These are phyloP conservation scores for Lentinula sp. DNA, from an alignment of 768 basidiomycete genomes.

Conservation along the genomic window DNA sequence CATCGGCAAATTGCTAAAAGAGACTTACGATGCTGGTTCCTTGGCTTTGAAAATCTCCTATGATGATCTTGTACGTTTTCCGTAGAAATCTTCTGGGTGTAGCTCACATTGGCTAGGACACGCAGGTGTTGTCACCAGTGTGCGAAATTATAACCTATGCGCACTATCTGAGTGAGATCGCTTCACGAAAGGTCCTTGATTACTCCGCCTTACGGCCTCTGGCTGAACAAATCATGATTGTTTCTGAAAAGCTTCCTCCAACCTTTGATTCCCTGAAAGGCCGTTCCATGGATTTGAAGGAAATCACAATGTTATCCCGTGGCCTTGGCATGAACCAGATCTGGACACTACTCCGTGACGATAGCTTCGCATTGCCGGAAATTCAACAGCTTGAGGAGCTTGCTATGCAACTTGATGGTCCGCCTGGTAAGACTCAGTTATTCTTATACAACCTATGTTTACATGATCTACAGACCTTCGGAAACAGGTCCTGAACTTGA, in stretches of 20 bases:
- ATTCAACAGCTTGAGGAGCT: conserved; percentile 17
- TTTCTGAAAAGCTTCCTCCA: conserved; percentile 25
- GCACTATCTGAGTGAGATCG: conserved; percentile 31
- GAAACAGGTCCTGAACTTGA: conserved; percentile 32
- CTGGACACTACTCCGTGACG: conserved; percentile 49
- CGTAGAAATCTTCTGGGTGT: not conserved
- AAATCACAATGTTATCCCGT: conserved; percentile 50
- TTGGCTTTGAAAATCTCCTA: not conserved
- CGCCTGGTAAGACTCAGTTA: conserved; percentile 8
- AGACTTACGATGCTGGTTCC: not conserved
- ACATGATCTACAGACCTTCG: conserved; percentile 26
- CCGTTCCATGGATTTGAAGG: conserved; percentile 34
- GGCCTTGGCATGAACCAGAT: conserved; percentile 70
- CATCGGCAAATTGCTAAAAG: not conserved
- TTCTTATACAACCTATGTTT: not conserved
- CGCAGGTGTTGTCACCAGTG: not conserved
- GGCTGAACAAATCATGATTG: conserved; percentile 43
- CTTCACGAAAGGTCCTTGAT: conserved; percentile 32
- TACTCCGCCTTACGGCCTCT: conserved; percentile 63
- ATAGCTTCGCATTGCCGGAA: conserved; percentile 10
- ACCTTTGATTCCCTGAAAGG: conserved; percentile 25
- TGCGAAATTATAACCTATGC: conserved; percentile 30
- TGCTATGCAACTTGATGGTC: conserved; percentile 12
- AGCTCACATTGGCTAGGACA: not conserved
- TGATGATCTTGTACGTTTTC: not conserved